These are phyloP conservation scores for Pseudocercospora eumusae DNA, from an alignment of 2,329 filamentous ascomycete species.

Conservation along the genomic window DNA sequence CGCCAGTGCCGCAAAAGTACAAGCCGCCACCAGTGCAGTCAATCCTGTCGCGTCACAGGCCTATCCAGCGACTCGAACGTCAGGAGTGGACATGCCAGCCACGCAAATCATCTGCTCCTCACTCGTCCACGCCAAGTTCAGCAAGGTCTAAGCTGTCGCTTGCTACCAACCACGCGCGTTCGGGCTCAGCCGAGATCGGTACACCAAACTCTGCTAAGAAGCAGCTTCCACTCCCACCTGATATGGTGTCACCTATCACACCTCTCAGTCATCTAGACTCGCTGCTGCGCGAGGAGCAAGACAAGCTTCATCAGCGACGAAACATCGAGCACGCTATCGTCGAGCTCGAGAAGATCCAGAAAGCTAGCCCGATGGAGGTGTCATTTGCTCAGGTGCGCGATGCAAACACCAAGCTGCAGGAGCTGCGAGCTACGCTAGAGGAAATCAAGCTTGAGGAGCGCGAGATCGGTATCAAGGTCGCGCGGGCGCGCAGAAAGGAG, in stretches of 20 bases:
- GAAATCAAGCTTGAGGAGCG: conserved; percentile 76
- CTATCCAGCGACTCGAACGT: conserved; percentile 35
- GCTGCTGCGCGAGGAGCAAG: conserved; percentile 66
- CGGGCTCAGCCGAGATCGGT: conserved; percentile 14
- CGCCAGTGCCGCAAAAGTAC: conserved; percentile 40
- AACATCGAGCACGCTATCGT: conserved; percentile 73
- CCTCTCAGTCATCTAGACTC: conserved; percentile 58
- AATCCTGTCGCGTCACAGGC: conserved; percentile 39
- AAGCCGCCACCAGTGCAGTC: conserved; percentile 34
- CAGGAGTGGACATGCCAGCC: conserved; percentile 33
- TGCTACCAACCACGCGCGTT: conserved; percentile 15
- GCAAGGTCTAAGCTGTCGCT: conserved; percentile 21
- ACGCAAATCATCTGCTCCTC: conserved; percentile 22
- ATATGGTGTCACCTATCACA: conserved; percentile 38
- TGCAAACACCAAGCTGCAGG: conserved; percentile 65
- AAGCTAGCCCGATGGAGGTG: conserved; percentile 65
- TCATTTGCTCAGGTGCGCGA: conserved; percentile 59
- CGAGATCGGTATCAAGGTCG: conserved; percentile 73
- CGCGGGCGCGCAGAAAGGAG: conserved; percentile 73
- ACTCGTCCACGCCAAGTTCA: conserved; percentile 12
- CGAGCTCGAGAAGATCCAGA: conserved; percentile 75
- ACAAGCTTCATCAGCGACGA: conserved; percentile 65
- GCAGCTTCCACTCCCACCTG: conserved; percentile 45
- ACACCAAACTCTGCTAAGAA: conserved; percentile 30
- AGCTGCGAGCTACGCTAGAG: conserved; percentile 65